Evolutionary conservation across 331 rosid species (phyloP).

Genomic region (Acacia concinna): DNA sequence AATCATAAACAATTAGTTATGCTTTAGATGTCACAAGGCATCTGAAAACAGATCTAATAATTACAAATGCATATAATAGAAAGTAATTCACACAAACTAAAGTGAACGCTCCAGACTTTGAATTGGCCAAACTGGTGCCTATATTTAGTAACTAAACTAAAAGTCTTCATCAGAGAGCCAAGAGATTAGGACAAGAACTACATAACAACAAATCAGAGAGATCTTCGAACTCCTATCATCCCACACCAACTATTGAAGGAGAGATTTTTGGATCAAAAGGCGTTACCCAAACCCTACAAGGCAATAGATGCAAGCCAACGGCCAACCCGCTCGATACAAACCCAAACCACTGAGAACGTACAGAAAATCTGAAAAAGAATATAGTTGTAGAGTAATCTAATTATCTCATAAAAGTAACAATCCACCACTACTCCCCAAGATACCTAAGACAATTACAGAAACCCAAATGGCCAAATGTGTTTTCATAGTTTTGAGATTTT

Average conservation of each 20-base stretch:
- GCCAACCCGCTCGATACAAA: background rate
- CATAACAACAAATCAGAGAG: background rate
- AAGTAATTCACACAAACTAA: background rate
- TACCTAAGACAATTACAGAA: background rate
- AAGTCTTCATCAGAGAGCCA: background rate
- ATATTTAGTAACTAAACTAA: background rate
- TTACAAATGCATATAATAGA: background rate
- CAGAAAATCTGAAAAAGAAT: background rate
- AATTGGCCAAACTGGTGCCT: background rate
- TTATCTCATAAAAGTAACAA: background rate
- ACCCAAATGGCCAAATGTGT: background rate
- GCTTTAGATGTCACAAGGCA: background rate
- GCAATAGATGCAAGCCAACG: background rate
- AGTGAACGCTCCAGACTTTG: background rate
- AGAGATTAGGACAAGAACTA: background rate
- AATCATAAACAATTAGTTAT: background rate
- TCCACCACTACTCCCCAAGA: background rate
- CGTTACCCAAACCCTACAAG: background rate
- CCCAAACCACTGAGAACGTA: background rate
- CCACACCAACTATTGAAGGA: background rate
- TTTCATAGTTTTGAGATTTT: background rate
- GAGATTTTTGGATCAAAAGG: background rate
- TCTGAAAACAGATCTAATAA: background rate
- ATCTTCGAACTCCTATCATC: background rate
- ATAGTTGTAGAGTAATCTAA: background rate